Percentiles rank a stretch among this genome's conserved stretches.
Evolutionary conservation across 345 rosid species (phyloP).

Genomic region (Erodium maritimum): DNA sequence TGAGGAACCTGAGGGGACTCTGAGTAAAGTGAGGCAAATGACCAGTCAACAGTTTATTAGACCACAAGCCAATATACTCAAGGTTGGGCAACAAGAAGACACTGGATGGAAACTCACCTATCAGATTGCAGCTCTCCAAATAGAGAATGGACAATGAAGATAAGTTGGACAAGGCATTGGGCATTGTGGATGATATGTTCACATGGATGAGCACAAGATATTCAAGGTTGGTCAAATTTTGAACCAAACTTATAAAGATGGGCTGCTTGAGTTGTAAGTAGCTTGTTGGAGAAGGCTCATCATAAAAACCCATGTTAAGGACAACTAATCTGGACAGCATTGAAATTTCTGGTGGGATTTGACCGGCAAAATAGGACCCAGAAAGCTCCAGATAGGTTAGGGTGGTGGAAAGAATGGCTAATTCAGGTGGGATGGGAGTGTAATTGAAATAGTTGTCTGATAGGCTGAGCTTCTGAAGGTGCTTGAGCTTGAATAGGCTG

Average conservation of each 20-base stretch:
- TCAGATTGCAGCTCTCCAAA: too few relatives aligned
- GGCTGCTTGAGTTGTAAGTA: too few relatives aligned
- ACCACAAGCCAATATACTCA: too few relatives aligned
- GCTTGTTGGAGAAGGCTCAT: neutral
- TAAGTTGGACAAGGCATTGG: too few relatives aligned
- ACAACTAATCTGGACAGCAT: neutral
- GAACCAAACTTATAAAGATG: too few relatives aligned
- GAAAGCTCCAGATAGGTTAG: neutral
- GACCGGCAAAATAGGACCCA: neutral
- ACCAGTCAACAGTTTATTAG: neutral
- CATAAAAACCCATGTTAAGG: neutral
- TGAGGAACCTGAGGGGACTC: neutral
- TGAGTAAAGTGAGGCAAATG: neutral
- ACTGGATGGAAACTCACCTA: too few relatives aligned
- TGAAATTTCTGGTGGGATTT: slow-evolving; percentile 10
- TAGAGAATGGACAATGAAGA: too few relatives aligned
- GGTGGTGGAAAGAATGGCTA: neutral
- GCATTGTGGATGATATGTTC: too few relatives aligned
- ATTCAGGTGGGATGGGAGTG: neutral
- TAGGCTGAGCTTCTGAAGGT: neutral
- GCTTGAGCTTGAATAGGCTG: neutral
- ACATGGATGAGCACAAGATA: too few relatives aligned
- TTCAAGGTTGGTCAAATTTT: neutral
- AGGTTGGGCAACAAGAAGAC: too few relatives aligned
- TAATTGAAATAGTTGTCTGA: neutral